Base-by-base conservation (phyloP, 2,329 filamentous ascomycete species). In the Pseudofabraea citricarpa region DNA sequence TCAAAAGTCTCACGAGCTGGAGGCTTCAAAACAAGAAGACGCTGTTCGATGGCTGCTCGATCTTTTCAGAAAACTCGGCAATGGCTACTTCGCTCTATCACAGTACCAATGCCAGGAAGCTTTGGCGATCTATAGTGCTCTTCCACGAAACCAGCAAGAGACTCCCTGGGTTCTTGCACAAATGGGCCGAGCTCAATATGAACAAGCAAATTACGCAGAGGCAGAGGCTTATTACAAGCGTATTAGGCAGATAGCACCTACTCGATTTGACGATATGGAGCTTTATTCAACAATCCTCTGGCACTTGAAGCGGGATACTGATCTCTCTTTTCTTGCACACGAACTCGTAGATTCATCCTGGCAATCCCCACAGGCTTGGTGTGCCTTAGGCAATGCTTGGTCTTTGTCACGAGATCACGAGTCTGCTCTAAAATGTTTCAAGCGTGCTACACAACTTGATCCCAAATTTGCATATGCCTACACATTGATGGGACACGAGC, bases 251-350 rank as follows among this genome's bases (percentile, higher is more conserved):
- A 74, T 93, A 53, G 83, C 87, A 10, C 91, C 91, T 1, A 87
- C 87, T 1, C 81, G 88, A 4, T 74, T 94, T 35, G 86, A 95
- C 60, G 90, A 96, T 59, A 96, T 97, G 90, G 93, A 98, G 61
- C 83, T 97, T 26, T 98, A 95, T 66, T 97, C 91, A 12, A 98
- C 93, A 1, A 85, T 95, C n/a, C 75, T 98, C n/a, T 98, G 94
- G 93, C 90, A 96, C 64, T 70, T 96, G 49, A 95, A 95, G 65
- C 84, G 87, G 50, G 91, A 96, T 59, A 87, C 90, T 0, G 88
- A 96, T 48, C 74, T 98, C 18, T 90, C 91, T 1, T 95, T 93
- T 65, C 74, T 98, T 21, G 89, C 91, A 0, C 91, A 97, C 58
- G 88, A 94, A 57, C 74, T 97, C 31, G 78, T 95, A 40, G 91